Base-by-base conservation (phyloP, 2,329 filamentous ascomycete genomes). In the Colletotrichum godetiae region DNA sequence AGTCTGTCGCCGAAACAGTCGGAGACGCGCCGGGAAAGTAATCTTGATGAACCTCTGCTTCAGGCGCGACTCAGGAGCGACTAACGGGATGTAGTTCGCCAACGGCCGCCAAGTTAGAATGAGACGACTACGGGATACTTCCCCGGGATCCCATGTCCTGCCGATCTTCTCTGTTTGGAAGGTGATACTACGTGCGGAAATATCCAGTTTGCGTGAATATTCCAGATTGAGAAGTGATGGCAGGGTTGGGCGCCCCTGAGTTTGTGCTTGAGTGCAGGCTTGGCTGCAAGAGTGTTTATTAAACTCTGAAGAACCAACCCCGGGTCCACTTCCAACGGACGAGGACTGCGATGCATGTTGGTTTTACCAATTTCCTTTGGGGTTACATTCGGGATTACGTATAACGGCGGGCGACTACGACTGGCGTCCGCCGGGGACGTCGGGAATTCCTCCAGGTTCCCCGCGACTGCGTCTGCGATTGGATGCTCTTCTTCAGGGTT, bases 61-160 rank as follows among this genome's bases (percentile, higher is more conserved):
- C 4, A 22, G 42, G 42, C 42, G 19, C 19, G 42, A 49, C 42
- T 49, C 42, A 49, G 8, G 42, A 49, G 19, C 19, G 42, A 22
- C 42, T 49, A 49, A 49, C 19, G 42, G 19, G 19, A 49, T 49
- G 42, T 22, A 22, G 42, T 49, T n/a, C 19, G 42, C 42, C 42
- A 49, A 49, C 42, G 53, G 33, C 33, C n/a, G 33, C 53, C 22
- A 57, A 57, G 24, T 66, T 66, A 58, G 53, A 66, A 57, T 66
- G 53, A 57, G 63, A 66, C 63, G 33, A 42, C 52, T 22, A 53
- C 29, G 31, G 63, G 31, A 42, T 12, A 29, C 33, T 22, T 24
- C 63, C 24, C 29, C 31, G 53, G 63, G 53, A 31, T n/a, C 35
- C 53, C 63, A 37, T 57, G 63, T 24, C 22, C 24, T 46, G 63